These are phyloP conservation scores for Entoloma clypeatum DNA, from an alignment of 1,284 basidiomycete genomes.

Conservation along the genomic window DNA sequence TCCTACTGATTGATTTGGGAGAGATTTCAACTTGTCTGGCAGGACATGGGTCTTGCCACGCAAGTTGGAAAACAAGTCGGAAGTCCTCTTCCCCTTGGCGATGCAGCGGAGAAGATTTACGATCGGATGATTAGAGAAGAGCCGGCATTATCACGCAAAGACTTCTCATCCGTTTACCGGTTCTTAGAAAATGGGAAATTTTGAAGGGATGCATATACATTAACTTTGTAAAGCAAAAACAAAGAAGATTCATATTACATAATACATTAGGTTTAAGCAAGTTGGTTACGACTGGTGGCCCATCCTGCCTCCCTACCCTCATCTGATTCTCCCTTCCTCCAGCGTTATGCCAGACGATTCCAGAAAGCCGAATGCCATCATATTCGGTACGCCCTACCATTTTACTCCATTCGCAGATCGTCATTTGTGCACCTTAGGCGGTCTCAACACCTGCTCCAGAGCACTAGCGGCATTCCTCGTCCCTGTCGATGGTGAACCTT, in stretches of 20 bases:
- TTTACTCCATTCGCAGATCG: not conserved
- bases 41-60: constrained; percentile 81
- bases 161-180: constrained; percentile 79
- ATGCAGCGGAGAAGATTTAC: constrained; percentile 61
- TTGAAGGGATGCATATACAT: constrained; percentile 5
- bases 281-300: constrained; percentile 8
- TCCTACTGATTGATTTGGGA: constrained; percentile 5
- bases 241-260: constrained; percentile 10
- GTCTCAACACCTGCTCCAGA: constrained; percentile 72
- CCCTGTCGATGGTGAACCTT: constrained; percentile 57
- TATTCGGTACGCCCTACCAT: constrained; percentile 57
- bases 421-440: constrained; percentile 43
- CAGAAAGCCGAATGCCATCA: constrained; percentile 68
- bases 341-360: constrained; percentile 27
- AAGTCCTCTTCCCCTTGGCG: constrained; percentile 61
- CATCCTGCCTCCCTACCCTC: constrained; percentile 6
- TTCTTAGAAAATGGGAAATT: constrained; percentile 40
- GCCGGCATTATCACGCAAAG: constrained; percentile 61
- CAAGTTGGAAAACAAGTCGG: constrained; percentile 51
- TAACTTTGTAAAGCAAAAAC: not conserved
- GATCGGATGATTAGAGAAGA: constrained; percentile 46
- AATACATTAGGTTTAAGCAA: constrained; percentile 15
- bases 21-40: constrained; percentile 11
- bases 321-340: constrained; percentile 12
- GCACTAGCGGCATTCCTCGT: constrained; percentile 61